These are phyloP conservation scores for Coniochaeta hoffmannii DNA, from an alignment of 2,329 filamentous ascomycete genomes.

Conservation along the genomic window DNA sequence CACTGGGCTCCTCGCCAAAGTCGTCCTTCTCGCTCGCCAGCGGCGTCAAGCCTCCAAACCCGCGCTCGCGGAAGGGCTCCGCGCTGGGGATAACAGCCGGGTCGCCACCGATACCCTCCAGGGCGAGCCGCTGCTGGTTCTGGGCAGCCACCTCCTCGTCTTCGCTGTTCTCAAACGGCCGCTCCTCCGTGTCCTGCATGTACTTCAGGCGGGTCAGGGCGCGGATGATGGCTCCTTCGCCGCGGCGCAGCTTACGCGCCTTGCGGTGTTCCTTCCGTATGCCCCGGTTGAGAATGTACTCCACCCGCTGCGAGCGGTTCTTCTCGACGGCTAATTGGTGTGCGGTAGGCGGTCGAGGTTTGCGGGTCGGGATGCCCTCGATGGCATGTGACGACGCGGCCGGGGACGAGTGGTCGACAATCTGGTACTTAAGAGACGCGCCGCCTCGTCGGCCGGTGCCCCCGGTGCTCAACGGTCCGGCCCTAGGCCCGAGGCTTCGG, in stretches of 20 bases:
- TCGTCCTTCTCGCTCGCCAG: constrained; percentile 59
- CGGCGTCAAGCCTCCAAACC: constrained; percentile 57
- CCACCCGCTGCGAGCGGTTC: constrained; percentile 71
- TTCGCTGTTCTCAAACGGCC: constrained; percentile 54
- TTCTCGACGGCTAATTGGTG: constrained; percentile 77
- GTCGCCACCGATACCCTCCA: constrained; percentile 1
- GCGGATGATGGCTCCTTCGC: constrained; percentile 60
- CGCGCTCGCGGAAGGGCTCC: constrained; percentile 43
- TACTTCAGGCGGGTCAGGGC: constrained; percentile 56
- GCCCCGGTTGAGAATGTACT: constrained; percentile 72
- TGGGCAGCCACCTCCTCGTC: constrained; percentile 39
- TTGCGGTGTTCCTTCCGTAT: constrained; percentile 59
- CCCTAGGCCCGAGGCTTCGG: constrained; percentile 25
- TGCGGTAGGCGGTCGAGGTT: constrained; percentile 69
- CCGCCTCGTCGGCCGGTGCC: constrained; percentile 32
- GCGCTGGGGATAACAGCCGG: constrained; percentile 15
- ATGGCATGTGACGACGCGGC: constrained; percentile 39
- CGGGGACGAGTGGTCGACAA: constrained; percentile 55
- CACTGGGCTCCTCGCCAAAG: constrained; percentile 66
- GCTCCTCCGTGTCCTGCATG: constrained; percentile 30
- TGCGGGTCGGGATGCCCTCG: constrained; percentile 49
- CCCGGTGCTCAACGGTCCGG: constrained; percentile 15
- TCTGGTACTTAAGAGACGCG: constrained; percentile 49
- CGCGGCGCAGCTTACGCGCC: constrained; percentile 52
- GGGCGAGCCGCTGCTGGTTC: constrained; percentile 16